Conservation (phyloP, 345 rosid genomes). For the Physaria fendleri region DNA sequence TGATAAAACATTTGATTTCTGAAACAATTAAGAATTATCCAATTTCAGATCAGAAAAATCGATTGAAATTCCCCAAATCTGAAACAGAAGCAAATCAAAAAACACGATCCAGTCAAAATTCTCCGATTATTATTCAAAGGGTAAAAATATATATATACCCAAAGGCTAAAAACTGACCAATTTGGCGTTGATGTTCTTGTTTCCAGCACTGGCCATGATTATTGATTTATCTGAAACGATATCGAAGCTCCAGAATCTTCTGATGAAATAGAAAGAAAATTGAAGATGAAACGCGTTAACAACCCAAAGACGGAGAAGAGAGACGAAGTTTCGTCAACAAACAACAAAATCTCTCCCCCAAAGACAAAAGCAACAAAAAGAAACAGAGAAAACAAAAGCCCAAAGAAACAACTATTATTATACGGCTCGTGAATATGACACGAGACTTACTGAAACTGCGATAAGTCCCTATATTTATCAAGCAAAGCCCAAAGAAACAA, state of each 20-base stretch:
- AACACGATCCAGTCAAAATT: slow-evolving; percentile 9
- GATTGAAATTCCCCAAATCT: background rate
- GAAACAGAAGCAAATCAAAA: background rate
- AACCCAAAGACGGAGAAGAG: slow-evolving; percentile 18
- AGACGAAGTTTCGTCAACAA: slow-evolving; percentile 21
- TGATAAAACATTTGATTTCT: background rate
- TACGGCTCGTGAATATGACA: slow-evolving; percentile 25
- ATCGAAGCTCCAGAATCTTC: background rate
- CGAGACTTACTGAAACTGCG: slow-evolving; percentile 2
- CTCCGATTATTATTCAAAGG: background rate
- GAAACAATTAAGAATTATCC: background rate
- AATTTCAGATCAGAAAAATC: background rate
- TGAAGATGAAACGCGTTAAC: slow-evolving; percentile 9
- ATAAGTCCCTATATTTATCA: background rate
- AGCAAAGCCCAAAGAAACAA: background rate
- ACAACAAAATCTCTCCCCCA: slow-evolving; percentile 17
- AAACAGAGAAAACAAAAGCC: background rate
- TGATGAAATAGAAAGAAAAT: background rate
- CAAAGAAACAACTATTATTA: slow-evolving; percentile 3
- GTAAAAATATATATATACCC: background rate
- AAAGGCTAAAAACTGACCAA: slow-evolving; percentile 4
- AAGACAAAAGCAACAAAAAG: background rate
- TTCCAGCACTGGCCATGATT: slow-evolving; percentile 28
- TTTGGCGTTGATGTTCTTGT: slow-evolving; percentile 36
- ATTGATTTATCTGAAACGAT: slow-evolving; percentile 3